These are phyloP conservation scores for Nigrospora sphaerica DNA, from an alignment of 2,329 filamentous ascomycete genomes.

Conservation along the genomic window DNA sequence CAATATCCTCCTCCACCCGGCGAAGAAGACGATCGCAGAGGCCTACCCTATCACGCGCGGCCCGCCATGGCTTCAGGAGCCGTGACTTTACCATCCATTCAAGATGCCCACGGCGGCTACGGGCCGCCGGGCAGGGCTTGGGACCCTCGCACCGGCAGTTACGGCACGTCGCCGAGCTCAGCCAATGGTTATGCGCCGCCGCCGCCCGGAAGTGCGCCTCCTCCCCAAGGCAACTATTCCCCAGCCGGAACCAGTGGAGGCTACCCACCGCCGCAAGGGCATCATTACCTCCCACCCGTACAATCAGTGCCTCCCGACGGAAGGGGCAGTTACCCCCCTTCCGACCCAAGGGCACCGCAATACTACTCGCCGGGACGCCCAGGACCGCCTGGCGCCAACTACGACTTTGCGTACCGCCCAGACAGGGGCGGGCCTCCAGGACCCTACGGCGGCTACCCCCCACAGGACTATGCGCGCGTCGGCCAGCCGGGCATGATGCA, in stretches of 20 bases:
- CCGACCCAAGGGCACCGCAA: conserved; percentile 27
- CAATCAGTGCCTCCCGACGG: conserved; percentile 25
- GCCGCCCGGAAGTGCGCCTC: conserved; percentile 5
- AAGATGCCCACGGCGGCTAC: conserved; percentile 31
- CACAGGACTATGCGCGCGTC: conserved; percentile 20
- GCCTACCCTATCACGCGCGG: conserved; percentile 18
- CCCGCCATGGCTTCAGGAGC: conserved; percentile 33
- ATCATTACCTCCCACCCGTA: conserved; percentile 27
- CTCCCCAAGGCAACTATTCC: conserved; percentile 15
- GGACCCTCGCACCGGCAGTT: conserved; percentile 27
- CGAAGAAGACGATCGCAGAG: conserved; percentile 32
- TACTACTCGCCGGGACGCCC: conserved; percentile 13
- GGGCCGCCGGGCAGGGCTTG: conserved; percentile 14
- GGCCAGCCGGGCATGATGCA: conserved; percentile 30
- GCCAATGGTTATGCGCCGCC: conserved; percentile 39
- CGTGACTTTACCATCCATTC: conserved; percentile 42
- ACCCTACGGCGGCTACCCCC: conserved; percentile 8
- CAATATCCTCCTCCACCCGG: conserved; percentile 34
- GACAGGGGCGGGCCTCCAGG: conserved; percentile 18
- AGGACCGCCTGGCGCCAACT: conserved; percentile 12
- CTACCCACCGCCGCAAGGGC: conserved; percentile 10
- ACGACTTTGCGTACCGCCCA: conserved; percentile 25
- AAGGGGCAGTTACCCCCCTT: conserved; percentile 26
- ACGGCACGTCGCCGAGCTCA: conserved; percentile 32
- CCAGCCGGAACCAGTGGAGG: conserved; percentile 11